phyloP scores from a whole-genome alignment of 495 filamentous ascomycete genomes.

The Glutinoglossum americanum region DNA sequence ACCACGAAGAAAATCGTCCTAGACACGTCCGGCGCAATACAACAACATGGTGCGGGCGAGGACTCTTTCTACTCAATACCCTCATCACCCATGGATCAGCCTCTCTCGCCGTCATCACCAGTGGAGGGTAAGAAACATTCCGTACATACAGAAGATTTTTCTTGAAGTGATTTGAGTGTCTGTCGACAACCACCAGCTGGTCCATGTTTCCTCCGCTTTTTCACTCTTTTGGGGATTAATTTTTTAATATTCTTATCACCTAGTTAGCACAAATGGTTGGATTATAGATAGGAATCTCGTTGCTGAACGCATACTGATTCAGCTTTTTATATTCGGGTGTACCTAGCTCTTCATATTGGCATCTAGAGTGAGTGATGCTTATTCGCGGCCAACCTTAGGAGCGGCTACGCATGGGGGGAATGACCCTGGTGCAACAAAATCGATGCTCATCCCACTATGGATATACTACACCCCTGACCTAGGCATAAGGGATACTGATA shows the following conservation, averaged over 20 bases:
- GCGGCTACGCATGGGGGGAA: not conserved
- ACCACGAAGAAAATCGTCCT: not conserved
- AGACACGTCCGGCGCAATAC: not conserved
- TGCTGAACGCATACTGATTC: no score
- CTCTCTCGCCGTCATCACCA: not conserved
- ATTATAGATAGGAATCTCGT: not conserved
- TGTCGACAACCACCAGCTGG: no score
- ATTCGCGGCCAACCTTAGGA: not conserved
- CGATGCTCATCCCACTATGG: not conserved
- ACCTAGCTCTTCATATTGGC: no score
- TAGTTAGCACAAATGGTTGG: no score
- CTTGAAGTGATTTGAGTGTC: not conserved
- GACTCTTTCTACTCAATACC: not conserved
- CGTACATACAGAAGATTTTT: not conserved
- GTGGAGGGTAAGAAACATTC: not conserved
- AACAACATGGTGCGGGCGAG: not conserved
- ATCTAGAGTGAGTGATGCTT: not conserved
- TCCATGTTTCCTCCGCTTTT: no score
- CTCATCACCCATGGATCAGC: not conserved
- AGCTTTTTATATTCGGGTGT: no score
- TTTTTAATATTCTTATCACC: no score
- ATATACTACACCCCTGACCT: not conserved
- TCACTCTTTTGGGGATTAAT: no score
- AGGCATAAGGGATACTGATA: not conserved
- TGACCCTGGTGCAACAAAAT: no score